Evolutionary conservation across 108 stramenopile genomes (phyloP).

Genomic region (Aurantiochytrium sp.): DNA sequence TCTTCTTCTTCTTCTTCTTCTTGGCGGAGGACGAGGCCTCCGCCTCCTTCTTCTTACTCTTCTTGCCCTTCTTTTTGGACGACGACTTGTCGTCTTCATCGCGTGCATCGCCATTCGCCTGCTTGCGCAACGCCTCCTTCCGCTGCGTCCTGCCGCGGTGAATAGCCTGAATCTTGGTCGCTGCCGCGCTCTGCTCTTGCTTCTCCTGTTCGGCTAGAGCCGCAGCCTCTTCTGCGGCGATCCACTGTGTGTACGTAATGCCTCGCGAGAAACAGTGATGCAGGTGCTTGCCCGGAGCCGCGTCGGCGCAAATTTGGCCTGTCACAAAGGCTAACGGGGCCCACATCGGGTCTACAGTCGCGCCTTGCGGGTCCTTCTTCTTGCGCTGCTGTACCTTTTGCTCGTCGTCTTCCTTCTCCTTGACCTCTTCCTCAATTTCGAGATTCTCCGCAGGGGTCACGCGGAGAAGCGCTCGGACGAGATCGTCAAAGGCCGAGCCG

Average conservation of each 20-base stretch:
- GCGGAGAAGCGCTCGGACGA: neutral
- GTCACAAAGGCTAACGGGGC: neutral
- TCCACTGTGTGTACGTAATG: neutral
- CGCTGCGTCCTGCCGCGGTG: neutral
- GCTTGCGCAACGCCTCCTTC: neutral
- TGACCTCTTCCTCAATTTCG: neutral
- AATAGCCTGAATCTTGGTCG: neutral
- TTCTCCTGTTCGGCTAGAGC: neutral
- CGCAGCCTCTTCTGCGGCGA: neutral
- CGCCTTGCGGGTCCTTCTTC: too few species aligned
- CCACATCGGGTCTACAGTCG: neutral
- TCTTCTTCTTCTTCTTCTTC: neutral
- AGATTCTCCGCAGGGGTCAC: neutral
- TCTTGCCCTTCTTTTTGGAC: neutral
- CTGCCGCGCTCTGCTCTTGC: neutral
- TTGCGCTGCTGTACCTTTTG: neutral
- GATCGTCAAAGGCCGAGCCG: neutral
- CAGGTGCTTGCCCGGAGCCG: neutral
- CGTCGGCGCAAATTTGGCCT: neutral
- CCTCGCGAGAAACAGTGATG: neutral
- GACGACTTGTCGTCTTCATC: neutral
- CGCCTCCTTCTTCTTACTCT: neutral
- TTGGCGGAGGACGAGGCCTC: too few species aligned
- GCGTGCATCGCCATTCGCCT: neutral
- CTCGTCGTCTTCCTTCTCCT: neutral